Conservation (phyloP, 257 asterid genomes). For the Solanum lignicaule region DNA sequence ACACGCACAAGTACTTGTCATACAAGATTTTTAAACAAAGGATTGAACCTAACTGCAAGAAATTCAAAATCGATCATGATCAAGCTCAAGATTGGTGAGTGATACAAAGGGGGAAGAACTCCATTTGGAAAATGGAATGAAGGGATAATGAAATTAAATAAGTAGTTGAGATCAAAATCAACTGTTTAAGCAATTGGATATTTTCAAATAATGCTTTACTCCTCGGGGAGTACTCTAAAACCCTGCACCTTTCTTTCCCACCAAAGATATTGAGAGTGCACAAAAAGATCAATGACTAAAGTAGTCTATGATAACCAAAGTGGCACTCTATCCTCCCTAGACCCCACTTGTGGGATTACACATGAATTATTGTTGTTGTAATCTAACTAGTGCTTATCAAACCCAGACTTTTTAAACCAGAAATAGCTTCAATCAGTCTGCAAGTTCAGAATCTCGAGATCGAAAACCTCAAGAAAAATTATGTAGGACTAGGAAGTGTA, state of each 20-base stretch:
- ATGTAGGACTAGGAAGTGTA: background rate
- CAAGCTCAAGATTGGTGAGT: background rate
- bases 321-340: background rate
- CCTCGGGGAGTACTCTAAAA: background rate
- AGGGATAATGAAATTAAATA: background rate
- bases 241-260: background rate
- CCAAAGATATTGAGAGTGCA: background rate
- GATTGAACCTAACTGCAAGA: background rate
- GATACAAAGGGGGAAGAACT: background rate
- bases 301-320: background rate
- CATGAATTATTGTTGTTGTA: background rate
- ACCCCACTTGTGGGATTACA: background rate
- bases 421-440: background rate
- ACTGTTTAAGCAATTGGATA: background rate
- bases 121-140: background rate
- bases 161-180: background rate
- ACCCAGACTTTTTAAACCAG: background rate
- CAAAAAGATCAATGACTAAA: background rate
- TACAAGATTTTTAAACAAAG: background rate
- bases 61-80: background rate
- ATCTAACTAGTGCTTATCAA: background rate
- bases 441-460: background rate
- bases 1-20: background rate
- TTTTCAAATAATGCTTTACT: background rate
- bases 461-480: background rate